Evolutionary conservation across 2,329 filamentous ascomycete genomes (phyloP), one percentile per base, ranked within the genome.

Genomic region (Sporothrix brunneoviolacea): DNA sequence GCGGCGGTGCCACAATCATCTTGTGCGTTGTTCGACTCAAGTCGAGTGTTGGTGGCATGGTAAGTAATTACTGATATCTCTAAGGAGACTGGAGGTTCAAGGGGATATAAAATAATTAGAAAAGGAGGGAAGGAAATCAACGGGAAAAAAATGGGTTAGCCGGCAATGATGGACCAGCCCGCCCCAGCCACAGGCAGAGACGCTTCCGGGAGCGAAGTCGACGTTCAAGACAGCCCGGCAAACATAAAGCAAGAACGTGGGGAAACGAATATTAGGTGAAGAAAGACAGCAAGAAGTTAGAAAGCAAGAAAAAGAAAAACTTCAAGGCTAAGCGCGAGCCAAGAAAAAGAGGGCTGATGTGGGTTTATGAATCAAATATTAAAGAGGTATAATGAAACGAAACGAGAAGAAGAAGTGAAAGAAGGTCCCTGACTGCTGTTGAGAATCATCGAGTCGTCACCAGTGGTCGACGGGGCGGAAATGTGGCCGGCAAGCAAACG

Each of bases 1-100:
- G 70, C 46, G 80, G 77, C 32, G 76, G 72, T 16, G 71, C 69
- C 48, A 79, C 66, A 58, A 77, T 70, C 64, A 78, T 71, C 59
- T 75, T 78, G 58, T 75, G 71, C 12, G 51, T 64, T 42, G 70
- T 63, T 50, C 66, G 62, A 48, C 69, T 67, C 55, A 77, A 63
- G 57, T 76, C 70, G 53, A 79, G 64, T 48, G 68, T 66, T 41
- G 72, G 67, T 50, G 70, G 64, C 73, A 79, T 79, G 35, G 52
- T 58, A 60, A 9, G 28, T 21, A n/a, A n/a, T 30, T 7, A 36
- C 8, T 42, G n/a, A 13, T n/a, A 13, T 30, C 19, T 21, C 13
- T 10, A 12, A 38, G 21, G 24, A 30, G 5, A 27, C 10, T 7
- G 13, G 19, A n/a, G 24, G 19, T 24, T 18, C 22, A 21, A 13